Percentiles rank a stretch among this genome's conserved stretches.
phyloP scores from a whole-genome alignment of 495 filamentous ascomycete genomes.

The Amniculicola lignicola region DNA sequence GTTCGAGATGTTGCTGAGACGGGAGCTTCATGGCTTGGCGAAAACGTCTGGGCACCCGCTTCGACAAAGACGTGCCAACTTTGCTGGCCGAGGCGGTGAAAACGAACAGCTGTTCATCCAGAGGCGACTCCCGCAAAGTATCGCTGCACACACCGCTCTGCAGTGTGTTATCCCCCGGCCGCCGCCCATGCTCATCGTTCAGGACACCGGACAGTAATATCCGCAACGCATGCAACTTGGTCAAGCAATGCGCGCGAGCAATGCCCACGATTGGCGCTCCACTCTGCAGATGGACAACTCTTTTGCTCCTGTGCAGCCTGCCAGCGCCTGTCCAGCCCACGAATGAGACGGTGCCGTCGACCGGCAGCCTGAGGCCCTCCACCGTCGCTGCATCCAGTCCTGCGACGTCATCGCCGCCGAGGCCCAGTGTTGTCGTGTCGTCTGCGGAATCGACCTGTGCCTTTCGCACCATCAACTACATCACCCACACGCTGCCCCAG shows the following conservation, averaged over 20 bases:
- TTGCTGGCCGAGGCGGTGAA: slow-evolving; percentile 17
- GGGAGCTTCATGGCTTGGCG: slow-evolving; percentile 8
- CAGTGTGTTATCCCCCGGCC: neutral
- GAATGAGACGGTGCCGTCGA: slow-evolving; percentile 20
- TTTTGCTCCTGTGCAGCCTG: slow-evolving; percentile 27
- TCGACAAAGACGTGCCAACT: slow-evolving; percentile 16
- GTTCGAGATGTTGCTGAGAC: neutral
- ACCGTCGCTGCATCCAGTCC: slow-evolving; percentile 1
- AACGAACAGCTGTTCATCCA: neutral
- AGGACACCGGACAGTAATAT: slow-evolving; percentile 9
- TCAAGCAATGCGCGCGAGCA: slow-evolving; percentile 34
- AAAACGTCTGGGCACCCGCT: slow-evolving; percentile 2
- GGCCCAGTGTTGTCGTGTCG: slow-evolving; percentile 5
- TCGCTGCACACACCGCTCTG: neutral
- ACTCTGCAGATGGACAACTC: slow-evolving; percentile 27
- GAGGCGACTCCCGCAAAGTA: slow-evolving; percentile 8
- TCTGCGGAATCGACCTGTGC: slow-evolving; percentile 51
- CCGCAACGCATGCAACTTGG: slow-evolving; percentile 17
- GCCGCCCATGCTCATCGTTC: slow-evolving; percentile 14
- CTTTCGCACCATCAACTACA: slow-evolving; percentile 71
- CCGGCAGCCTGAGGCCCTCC: neutral
- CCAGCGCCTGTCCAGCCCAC: slow-evolving; percentile 20
- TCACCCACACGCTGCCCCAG: slow-evolving; percentile 73
- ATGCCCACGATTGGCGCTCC: slow-evolving; percentile 36
- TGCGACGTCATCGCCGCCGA: neutral